These are phyloP conservation scores for Kwoniella botswanensis DNA, from an alignment of 768 basidiomycete species.

Conservation along the genomic window DNA sequence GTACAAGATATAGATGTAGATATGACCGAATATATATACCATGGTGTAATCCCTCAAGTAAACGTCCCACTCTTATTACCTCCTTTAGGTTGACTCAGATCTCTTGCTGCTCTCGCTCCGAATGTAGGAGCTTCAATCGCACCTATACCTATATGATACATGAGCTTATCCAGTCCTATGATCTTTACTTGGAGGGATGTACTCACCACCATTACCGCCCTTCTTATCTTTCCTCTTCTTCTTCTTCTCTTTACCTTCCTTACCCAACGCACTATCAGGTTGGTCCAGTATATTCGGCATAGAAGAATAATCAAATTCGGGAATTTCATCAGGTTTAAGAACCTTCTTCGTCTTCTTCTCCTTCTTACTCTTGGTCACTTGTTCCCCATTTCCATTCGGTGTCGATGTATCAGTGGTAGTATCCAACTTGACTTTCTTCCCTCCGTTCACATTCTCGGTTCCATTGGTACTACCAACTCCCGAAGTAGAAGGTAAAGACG, in stretches of 20 bases:
- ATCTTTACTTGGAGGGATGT: neutral
- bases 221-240: constrained; percentile 61
- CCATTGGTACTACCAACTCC: constrained; percentile 12
- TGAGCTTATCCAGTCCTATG: too few species aligned
- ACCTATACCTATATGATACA: constrained; percentile 1
- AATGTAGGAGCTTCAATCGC: constrained; percentile 41
- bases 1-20: too few species aligned
- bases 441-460: neutral
- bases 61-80: constrained; percentile 58
- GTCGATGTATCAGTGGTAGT: neutral
- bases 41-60: neutral
- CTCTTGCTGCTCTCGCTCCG: constrained; percentile 44
- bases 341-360: constrained; percentile 34
- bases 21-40: too few species aligned
- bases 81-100: constrained; percentile 49
- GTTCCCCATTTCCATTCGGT: neutral
- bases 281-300: constrained; percentile 74
- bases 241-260: constrained; percentile 60
- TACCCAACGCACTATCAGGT: constrained; percentile 36
- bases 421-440: constrained; percentile 33
- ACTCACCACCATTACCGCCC: constrained; percentile 26
- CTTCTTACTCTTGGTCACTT: constrained; percentile 14
- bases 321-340: constrained; percentile 48
- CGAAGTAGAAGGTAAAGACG: constrained; percentile 6
- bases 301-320: constrained; percentile 72